Evolutionary conservation across 352 stramenopile species (phyloP).

Genomic region (Phytophthora citrophthora): DNA sequence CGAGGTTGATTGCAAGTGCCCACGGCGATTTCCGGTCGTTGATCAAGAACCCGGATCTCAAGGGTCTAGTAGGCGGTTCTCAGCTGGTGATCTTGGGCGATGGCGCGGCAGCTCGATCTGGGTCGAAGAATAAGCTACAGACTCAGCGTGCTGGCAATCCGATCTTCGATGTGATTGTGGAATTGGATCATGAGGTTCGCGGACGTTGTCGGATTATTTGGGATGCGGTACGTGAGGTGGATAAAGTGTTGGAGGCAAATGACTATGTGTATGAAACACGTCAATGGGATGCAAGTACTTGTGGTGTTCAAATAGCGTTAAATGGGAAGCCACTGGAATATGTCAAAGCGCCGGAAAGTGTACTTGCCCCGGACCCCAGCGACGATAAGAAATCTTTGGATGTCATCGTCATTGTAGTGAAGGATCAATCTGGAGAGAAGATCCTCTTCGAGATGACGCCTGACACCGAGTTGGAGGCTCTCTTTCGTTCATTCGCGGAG

Average conservation of each 20-base stretch:
- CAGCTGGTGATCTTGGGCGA: conserved; percentile 76
- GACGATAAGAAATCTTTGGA: conserved; percentile 87
- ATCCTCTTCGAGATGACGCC: conserved; percentile 99
- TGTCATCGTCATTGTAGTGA: conserved; percentile 88
- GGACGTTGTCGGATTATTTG: conserved; percentile 73
- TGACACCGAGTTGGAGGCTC: conserved; percentile 98
- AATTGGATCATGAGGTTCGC: conserved; percentile 61
- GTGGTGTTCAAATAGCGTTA: conserved; percentile 36
- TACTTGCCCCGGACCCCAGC: conserved; percentile 39
- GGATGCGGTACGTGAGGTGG: conserved; percentile 71
- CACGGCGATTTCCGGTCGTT: conserved; percentile 85
- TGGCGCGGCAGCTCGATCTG: conserved; percentile 41
- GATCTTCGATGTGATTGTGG: conserved; percentile 89
- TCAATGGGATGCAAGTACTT: conserved; percentile 32
- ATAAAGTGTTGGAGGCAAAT: too few species aligned
- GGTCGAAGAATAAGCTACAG: conserved; percentile 43
- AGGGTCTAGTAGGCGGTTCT: conserved; percentile 78
- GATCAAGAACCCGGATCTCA: conserved; percentile 86
- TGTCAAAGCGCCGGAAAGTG: conserved; percentile 64
- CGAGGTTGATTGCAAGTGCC: conserved; percentile 84
- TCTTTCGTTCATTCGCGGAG: conserved; percentile 96
- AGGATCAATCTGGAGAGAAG: conserved; percentile 93
- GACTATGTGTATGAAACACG: too few species aligned
- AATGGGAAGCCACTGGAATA: too few species aligned
- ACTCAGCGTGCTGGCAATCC: conserved; percentile 58